A percentile compares a stretch with the other conserved stretches of the same genome.
phyloP scores from a whole-genome alignment of 202 grass and related monocot species.

The Zoysia matrella region DNA sequence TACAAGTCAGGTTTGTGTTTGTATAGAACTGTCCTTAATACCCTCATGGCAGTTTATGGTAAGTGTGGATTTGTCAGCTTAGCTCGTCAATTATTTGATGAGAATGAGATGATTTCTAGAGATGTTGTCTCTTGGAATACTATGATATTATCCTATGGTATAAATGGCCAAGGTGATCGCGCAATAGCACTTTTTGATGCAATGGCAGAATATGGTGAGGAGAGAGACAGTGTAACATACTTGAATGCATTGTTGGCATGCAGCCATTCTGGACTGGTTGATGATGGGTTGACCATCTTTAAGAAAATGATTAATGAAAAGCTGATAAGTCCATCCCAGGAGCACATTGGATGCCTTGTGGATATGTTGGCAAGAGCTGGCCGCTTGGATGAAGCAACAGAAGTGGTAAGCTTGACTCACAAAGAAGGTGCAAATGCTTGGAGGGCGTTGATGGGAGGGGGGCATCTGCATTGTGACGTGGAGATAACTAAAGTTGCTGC shows the following conservation, averaged over 20 bases:
- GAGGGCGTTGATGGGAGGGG: slow-evolving; percentile 74
- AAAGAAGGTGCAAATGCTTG: slow-evolving; percentile 60
- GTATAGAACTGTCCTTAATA: slow-evolving; percentile 59
- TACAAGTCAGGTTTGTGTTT: slow-evolving; percentile 64
- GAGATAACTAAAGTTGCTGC: slow-evolving; percentile 57
- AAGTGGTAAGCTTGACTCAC: slow-evolving; percentile 51
- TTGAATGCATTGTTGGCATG: slow-evolving; percentile 72
- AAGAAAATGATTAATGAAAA: slow-evolving; percentile 67
- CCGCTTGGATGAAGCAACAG: slow-evolving; percentile 59
- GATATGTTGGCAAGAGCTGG: slow-evolving; percentile 83
- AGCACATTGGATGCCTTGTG: slow-evolving; percentile 72
- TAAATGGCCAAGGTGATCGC: slow-evolving; percentile 68
- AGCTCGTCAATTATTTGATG: slow-evolving; percentile 64
- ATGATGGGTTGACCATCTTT: slow-evolving; percentile 61
- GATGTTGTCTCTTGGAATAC: slow-evolving; percentile 72
- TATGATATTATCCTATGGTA: slow-evolving; percentile 75
- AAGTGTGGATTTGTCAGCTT: slow-evolving; percentile 68
- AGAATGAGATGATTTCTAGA: slow-evolving; percentile 56
- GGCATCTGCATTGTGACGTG: slow-evolving; percentile 54
- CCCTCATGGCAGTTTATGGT: slow-evolving; percentile 75
- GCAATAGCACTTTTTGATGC: slow-evolving; percentile 61
- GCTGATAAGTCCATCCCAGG: slow-evolving; percentile 37
- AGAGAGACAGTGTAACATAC: slow-evolving; percentile 66
- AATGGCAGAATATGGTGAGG: slow-evolving; percentile 55
- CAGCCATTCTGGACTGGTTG: slow-evolving; percentile 70